A percentile compares a stretch with the other conserved stretches of the same genome.
Evolutionary conservation across 2,329 filamentous ascomycete species (phyloP).

Genomic region (Fusarium kyushuense): DNA sequence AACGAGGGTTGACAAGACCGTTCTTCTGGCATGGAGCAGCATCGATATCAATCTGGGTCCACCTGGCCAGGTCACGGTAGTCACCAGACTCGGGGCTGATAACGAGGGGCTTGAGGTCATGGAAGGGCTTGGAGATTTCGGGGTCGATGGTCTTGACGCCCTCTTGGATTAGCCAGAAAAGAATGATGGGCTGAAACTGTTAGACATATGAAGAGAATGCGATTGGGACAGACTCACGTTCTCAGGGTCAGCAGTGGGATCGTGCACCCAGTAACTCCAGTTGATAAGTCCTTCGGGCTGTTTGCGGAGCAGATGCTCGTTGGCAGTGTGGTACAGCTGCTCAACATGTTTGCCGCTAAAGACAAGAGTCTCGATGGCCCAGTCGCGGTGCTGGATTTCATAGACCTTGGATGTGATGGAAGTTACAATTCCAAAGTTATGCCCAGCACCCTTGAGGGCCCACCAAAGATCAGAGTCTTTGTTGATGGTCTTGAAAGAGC

Average conservation of each 20-base stretch:
- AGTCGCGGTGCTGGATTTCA: slow-evolving; percentile 42
- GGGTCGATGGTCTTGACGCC: slow-evolving; percentile 57
- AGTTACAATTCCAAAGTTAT: slow-evolving; percentile 53
- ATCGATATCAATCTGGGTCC: slow-evolving; percentile 38
- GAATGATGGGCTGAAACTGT: slow-evolving; percentile 54
- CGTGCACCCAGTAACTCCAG: slow-evolving; percentile 62
- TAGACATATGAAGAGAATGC: not conserved
- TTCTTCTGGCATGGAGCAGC: slow-evolving; percentile 42
- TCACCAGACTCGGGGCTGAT: slow-evolving; percentile 43
- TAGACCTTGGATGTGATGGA: slow-evolving; percentile 50
- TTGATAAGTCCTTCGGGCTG: slow-evolving; percentile 61
- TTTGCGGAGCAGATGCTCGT: slow-evolving; percentile 58
- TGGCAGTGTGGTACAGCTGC: slow-evolving; percentile 59
- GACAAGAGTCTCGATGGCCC: slow-evolving; percentile 54
- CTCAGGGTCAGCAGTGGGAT: slow-evolving; percentile 56
- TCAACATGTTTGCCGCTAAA: slow-evolving; percentile 64
- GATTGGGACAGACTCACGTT: slow-evolving; percentile 47
- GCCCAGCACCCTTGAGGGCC: slow-evolving; percentile 52
- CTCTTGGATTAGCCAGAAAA: slow-evolving; percentile 60
- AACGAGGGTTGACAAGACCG: slow-evolving; percentile 44
- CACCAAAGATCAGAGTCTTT: slow-evolving; percentile 51
- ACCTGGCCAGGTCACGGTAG: slow-evolving; percentile 40
- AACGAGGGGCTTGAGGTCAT: slow-evolving; percentile 56
- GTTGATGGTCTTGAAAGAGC: slow-evolving; percentile 43
- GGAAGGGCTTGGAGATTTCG: slow-evolving; percentile 59